Evolutionary conservation across 257 asterid genomes (phyloP).

Genomic region (Solanum dulcamara): DNA sequence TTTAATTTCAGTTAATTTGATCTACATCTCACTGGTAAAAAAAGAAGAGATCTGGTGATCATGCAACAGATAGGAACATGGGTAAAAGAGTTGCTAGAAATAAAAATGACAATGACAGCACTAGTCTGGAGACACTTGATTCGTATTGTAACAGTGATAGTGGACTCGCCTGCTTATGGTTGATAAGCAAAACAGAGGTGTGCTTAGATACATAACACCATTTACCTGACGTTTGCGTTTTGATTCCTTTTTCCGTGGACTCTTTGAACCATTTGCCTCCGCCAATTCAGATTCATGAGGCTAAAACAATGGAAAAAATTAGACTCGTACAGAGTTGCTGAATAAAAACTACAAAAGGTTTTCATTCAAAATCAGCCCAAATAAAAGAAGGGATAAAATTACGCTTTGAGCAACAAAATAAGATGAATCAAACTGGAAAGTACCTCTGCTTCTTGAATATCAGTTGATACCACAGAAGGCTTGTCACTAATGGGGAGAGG

Average conservation of each 20-base stretch:
- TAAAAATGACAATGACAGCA: neutral
- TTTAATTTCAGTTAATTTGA: neutral
- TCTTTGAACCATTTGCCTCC: constrained; percentile 23
- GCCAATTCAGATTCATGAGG: constrained; percentile 16
- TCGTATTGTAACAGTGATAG: neutral
- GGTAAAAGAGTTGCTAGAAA: neutral
- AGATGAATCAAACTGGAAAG: neutral
- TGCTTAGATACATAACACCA: neutral
- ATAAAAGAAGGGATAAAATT: neutral
- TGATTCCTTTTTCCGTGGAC: constrained; percentile 17
- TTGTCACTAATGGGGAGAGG: constrained; percentile 13
- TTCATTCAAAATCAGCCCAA: neutral
- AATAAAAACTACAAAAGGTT: neutral
- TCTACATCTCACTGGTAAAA: neutral
- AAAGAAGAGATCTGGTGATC: neutral
- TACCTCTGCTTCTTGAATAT: constrained; percentile 36
- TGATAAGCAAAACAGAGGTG: neutral
- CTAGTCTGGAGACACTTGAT: neutral
- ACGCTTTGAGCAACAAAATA: neutral
- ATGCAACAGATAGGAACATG: neutral
- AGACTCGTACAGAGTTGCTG: neutral
- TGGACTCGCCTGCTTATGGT: neutral
- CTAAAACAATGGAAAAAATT: constrained; percentile 17
- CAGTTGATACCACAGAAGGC: constrained; percentile 18
- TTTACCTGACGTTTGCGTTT: constrained; percentile 47